These are phyloP conservation scores for Ophiosphaerella herpotricha DNA, from an alignment of 2,329 filamentous ascomycete genomes.

Conservation along the genomic window DNA sequence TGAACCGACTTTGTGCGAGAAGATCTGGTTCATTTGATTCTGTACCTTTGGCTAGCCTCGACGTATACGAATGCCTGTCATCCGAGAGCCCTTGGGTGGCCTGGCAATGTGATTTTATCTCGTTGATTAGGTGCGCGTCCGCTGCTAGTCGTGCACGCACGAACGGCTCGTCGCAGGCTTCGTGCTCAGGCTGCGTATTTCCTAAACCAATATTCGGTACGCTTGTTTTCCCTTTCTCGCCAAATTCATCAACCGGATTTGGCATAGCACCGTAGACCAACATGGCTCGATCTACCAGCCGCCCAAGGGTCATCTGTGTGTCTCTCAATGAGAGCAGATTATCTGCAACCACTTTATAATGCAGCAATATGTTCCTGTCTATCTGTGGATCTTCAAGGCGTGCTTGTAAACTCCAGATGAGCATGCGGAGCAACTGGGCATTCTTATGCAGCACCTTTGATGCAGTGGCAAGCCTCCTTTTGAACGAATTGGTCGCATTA, in stretches of 20 bases:
- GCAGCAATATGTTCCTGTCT: constrained; percentile 10
- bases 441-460: constrained; percentile 32
- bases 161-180: constrained; percentile 2
- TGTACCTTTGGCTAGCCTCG: constrained; percentile 11
- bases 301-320: constrained; percentile 33
- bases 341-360: constrained; percentile 28
- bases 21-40: constrained; percentile 24
- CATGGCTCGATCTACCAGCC: constrained; percentile 30
- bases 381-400: constrained; percentile 28
- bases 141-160: constrained; percentile 19
- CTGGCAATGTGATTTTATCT: constrained; percentile 32
- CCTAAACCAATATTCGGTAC: too few species aligned
- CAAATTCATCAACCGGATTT: constrained; percentile 10
- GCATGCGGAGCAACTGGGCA: constrained; percentile 30
- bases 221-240: background rate
- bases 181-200: background rate
- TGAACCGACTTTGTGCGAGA: constrained; percentile 36
- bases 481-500: constrained; percentile 17
- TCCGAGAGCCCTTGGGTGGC: constrained; percentile 38
- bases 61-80: constrained; percentile 27
- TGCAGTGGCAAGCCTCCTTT: constrained; percentile 27
- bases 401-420: constrained; percentile 34
- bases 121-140: constrained; percentile 28
- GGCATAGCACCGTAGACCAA: constrained; percentile 24
- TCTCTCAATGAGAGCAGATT: constrained; percentile 34